A percentile compares a stretch with the other conserved stretches of the same genome.
Conservation (phyloP, 768 basidiomycete genomes). For the Wakefieldia striispora region DNA sequence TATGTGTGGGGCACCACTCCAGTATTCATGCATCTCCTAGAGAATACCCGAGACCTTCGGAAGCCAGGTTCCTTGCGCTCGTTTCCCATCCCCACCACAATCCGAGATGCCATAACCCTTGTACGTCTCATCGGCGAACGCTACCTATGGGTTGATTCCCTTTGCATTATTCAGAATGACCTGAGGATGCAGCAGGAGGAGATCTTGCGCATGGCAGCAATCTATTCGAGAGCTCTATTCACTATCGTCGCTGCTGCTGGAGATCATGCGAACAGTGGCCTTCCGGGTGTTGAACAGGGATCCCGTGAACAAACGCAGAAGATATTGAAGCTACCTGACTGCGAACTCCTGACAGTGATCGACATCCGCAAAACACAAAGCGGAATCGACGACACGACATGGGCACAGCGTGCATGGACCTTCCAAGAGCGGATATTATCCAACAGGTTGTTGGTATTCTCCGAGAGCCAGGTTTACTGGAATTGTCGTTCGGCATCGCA, state of each 20-base stretch:
- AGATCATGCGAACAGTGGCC: constrained; percentile 6
- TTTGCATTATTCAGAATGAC: constrained; percentile 24
- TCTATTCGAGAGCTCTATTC: constrained; percentile 18
- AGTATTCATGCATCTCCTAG: constrained; percentile 10
- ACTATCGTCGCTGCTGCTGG: constrained; percentile 21
- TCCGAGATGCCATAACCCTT: constrained; percentile 23
- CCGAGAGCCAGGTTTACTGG: constrained; percentile 18
- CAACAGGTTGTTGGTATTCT: constrained; percentile 17
- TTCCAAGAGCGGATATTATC: constrained; percentile 20
- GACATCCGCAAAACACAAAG: neutral
- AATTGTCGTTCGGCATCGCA: constrained; percentile 6
- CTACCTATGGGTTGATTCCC: constrained; percentile 27
- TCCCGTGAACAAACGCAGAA: constrained; percentile 9
- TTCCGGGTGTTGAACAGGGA: constrained; percentile 5
- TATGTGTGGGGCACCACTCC: constrained; percentile 19
- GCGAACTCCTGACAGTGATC: constrained; percentile 13
- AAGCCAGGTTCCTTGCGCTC: neutral
- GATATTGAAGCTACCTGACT: constrained; percentile 3
- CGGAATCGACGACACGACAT: constrained; percentile 4
- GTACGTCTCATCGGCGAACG: constrained; percentile 19
- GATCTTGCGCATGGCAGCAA: constrained; percentile 19
- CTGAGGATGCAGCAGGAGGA: constrained; percentile 14
- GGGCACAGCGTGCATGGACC: constrained; percentile 18
- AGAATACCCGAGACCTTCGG: constrained; percentile 6
- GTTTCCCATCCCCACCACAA: constrained; percentile 18